Evolutionary conservation across 352 stramenopile genomes (phyloP), one percentile per base, ranked within the genome.

Genomic region (Phytopythium boreale): DNA sequence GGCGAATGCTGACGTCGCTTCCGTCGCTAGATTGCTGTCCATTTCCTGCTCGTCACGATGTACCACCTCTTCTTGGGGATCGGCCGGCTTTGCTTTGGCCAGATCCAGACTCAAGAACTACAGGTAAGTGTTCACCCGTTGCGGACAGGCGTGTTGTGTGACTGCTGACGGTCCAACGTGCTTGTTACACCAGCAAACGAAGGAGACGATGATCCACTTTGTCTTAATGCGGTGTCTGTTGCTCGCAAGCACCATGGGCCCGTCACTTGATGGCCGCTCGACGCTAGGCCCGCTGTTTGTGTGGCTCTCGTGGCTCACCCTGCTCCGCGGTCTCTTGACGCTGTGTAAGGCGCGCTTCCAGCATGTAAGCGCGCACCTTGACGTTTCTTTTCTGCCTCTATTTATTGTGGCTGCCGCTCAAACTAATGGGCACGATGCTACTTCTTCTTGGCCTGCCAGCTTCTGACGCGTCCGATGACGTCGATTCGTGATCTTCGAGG

Each of bases 161-260:
- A 29, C 12, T 47, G 8, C 34, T 55, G 8, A 41, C 43, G 5
- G 24, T 6, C 53, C 22, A 9, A 15, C 37, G 24, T 61, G n/a
- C 26, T 14, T 41, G 19, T n/a, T 37, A 27, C 11, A 0, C 41
- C 31, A 92, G 71, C 84, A 89, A 77, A 90, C 84, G 26, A 92
- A 92, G 49, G 84, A 92, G 59, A 90, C 80, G 22, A 80, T 92
- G 61, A 78, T 92, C 56, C 82, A 88, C 49, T 92, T 90, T 46
- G 65, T 89, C 22, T 63, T 92, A 59, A 84, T 92, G 72, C 84
- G 84, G 34, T 89, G 77, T 31, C 72, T 90, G 26, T 65, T 92
- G 65, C 79, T 92, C 3, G 80, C 85, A 10, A 89, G 77, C 61
- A 92, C 84, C 29, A 81, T 92, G 70, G 75, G 82, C 49, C 70